Conservation (phyloP, 2,329 filamentous ascomycete genomes). For the Lojkania enalia region DNA sequence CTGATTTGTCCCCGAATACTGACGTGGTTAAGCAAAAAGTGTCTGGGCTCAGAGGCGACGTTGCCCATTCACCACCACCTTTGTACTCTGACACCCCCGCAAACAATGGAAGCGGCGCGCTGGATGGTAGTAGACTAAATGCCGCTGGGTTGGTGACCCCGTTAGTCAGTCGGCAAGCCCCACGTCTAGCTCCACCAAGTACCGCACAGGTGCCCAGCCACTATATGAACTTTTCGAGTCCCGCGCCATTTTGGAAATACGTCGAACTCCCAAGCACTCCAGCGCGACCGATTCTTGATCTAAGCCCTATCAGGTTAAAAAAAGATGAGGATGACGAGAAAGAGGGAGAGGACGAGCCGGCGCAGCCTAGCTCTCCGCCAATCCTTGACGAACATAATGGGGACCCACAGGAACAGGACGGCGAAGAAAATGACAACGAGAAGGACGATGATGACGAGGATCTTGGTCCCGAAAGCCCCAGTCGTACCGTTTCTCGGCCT, state of each 20-base stretch:
- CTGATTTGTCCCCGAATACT: constrained; percentile 30
- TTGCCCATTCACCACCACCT: constrained; percentile 42
- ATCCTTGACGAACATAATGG: constrained; percentile 31
- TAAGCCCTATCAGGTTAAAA: constrained; percentile 43
- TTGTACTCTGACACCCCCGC: constrained; percentile 41
- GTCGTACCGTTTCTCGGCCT: constrained; percentile 39
- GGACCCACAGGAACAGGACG: constrained; percentile 35
- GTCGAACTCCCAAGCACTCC: constrained; percentile 77
- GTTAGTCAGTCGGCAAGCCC: constrained; percentile 72
- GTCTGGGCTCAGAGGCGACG: constrained; percentile 36
- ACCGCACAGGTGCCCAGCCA: constrained; percentile 81
- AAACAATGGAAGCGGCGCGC: constrained; percentile 33
- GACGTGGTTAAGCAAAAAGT: constrained; percentile 39
- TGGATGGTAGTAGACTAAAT: constrained; percentile 32
- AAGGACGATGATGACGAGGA: constrained; percentile 41
- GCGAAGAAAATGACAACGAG: constrained; percentile 25
- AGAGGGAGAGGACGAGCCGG: constrained; percentile 34
- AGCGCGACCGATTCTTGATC: constrained; percentile 47
- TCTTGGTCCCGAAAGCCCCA: constrained; percentile 37
- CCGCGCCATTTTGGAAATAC: constrained; percentile 88
- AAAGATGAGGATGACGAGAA: constrained; percentile 32
- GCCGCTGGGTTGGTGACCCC: constrained; percentile 60
- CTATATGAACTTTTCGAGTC: constrained; percentile 83
- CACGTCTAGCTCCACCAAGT: constrained; percentile 75
- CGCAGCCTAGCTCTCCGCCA: constrained; percentile 41